Evolutionary conservation across 2,329 filamentous ascomycete genomes (phyloP).

Genomic region (Colletotrichum musae): DNA sequence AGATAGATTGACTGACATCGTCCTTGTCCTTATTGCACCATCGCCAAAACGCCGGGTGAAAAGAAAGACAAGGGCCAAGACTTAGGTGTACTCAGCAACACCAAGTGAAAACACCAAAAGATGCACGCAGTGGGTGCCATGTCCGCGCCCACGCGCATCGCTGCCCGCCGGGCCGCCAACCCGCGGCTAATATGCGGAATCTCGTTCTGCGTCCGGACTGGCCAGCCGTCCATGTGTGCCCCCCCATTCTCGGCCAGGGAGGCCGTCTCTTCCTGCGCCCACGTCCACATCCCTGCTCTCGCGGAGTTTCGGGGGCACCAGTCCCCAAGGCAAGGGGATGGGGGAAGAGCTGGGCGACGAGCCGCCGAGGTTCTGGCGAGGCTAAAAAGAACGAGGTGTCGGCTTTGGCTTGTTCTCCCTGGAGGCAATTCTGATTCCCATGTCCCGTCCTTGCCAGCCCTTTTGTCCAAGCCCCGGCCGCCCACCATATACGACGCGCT

Average conservation of each 20-base stretch:
- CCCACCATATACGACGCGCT: no score
- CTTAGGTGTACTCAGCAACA: background rate
- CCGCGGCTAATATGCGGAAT: slow-evolving; percentile 38
- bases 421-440: slow-evolving; percentile 30
- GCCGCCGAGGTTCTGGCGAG: no score
- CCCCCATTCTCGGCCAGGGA: slow-evolving; percentile 25
- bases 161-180: slow-evolving; percentile 38
- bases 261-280: slow-evolving; percentile 27
- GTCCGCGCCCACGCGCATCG: background rate
- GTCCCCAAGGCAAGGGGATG: background rate
- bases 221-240: slow-evolving; percentile 3
- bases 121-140: background rate
- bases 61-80: background rate
- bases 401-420: slow-evolving; percentile 35
- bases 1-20: slow-evolving; percentile 24
- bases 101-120: background rate
- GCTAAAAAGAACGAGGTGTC: background rate
- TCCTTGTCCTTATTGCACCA: slow-evolving; percentile 19
- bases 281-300: slow-evolving; percentile 19
- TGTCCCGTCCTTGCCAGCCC: background rate
- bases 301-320: slow-evolving; percentile 2
- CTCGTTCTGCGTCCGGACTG: slow-evolving; percentile 27
- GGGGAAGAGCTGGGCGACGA: no score
- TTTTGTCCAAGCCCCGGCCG: background rate
- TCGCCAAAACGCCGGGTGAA: slow-evolving; percentile 21